These are phyloP conservation scores for Albophoma yamanashiensis DNA, from an alignment of 2,329 filamentous ascomycete genomes.

Conservation along the genomic window DNA sequence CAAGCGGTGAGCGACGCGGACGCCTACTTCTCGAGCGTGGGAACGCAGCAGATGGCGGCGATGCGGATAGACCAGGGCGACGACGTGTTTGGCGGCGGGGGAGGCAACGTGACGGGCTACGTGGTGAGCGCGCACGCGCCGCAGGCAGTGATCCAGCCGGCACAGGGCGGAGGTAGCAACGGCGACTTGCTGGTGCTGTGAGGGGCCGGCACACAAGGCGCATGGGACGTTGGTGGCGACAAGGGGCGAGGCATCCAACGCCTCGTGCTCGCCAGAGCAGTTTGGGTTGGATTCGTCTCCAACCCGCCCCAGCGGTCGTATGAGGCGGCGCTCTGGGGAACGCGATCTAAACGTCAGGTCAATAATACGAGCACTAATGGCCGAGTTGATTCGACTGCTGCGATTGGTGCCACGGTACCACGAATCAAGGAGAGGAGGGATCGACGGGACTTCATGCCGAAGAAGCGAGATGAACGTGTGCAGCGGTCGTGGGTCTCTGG, in stretches of 20 bases:
- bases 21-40: constrained; percentile 76
- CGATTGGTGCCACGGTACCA: neutral
- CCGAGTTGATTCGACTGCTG: neutral
- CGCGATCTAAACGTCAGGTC: too few relatives aligned
- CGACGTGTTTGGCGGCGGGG: constrained; percentile 49
- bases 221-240: neutral
- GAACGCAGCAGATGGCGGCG: constrained; percentile 60
- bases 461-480: neutral
- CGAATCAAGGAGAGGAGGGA: neutral
- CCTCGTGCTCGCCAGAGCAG: neutral
- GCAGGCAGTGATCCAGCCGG: constrained; percentile 63
- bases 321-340: neutral
- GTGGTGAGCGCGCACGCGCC: constrained; percentile 77
- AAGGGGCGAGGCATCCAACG: neutral
- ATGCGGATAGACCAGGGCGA: constrained; percentile 58
- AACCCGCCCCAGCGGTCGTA: neutral
- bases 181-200: constrained; percentile 62
- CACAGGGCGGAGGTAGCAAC: constrained; percentile 52
- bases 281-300: neutral
- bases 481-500: neutral
- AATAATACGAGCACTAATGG: neutral
- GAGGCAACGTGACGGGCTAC: constrained; percentile 42
- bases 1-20: constrained; percentile 78
- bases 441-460: neutral
- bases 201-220: neutral